These are phyloP conservation scores for Musa balbisiana DNA, from an alignment of 202 grass and related monocot genomes.

Conservation along the genomic window DNA sequence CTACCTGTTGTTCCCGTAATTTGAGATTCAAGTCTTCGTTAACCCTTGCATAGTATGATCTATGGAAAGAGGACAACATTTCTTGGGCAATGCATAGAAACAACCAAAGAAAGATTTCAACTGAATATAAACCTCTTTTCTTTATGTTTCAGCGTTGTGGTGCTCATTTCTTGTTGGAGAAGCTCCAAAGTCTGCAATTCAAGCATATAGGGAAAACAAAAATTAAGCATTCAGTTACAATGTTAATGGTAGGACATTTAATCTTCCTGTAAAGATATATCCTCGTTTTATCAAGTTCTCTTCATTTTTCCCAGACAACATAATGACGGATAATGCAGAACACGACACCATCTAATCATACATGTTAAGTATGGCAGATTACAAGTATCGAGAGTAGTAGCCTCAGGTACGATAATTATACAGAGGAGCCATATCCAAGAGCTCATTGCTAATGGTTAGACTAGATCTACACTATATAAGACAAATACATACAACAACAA, in stretches of 20 bases:
- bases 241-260: neutral
- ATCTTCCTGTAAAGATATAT: neutral
- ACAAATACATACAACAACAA: too few species aligned
- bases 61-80: conserved; percentile 21
- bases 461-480: too few species aligned
- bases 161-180: conserved; percentile 61
- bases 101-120: neutral
- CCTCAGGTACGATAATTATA: too few species aligned
- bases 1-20: conserved; percentile 53
- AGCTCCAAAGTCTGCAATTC: conserved; percentile 68
- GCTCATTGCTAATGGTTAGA: too few species aligned
- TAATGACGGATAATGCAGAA: neutral
- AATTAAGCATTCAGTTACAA: neutral
- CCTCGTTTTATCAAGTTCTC: neutral
- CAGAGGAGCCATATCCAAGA: too few species aligned
- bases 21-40: conserved; percentile 37
- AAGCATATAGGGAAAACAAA: neutral
- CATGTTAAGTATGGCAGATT: too few species aligned
- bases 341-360: neutral
- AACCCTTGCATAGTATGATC: conserved; percentile 50
- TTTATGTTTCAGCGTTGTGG: conserved; percentile 31
- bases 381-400: too few species aligned
- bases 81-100: conserved; percentile 3
- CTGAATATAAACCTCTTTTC: conserved; percentile 44
- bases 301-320: neutral